Conservation (phyloP, 805 yeast species). For the Spathaspora boniae region DNA sequence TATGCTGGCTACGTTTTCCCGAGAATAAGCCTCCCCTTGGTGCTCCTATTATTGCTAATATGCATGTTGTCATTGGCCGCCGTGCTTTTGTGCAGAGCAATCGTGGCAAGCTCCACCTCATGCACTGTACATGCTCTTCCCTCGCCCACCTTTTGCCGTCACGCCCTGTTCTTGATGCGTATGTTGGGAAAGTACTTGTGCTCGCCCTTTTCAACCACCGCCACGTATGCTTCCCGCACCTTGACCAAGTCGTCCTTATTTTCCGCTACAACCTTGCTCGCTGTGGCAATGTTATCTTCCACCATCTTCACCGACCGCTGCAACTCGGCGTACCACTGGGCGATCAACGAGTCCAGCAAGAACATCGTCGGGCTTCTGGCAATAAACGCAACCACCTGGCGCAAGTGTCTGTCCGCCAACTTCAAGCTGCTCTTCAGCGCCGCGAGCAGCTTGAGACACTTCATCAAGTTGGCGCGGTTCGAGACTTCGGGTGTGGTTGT, state of each 20-base stretch:
- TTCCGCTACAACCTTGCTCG: conserved; percentile 5
- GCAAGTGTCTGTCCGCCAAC: not conserved
- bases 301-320: conserved; percentile 16
- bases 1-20: too few species aligned
- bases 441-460: conserved; percentile 8
- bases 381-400: conserved; percentile 3
- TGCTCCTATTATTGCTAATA: too few species aligned
- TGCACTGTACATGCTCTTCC: too few species aligned
- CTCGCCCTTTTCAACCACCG: conserved; percentile 14
- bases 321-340: conserved; percentile 19
- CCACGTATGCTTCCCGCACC: conserved; percentile 6
- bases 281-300: conserved; percentile 5
- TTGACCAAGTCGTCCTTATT: conserved; percentile 7
- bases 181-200: conserved; percentile 26
- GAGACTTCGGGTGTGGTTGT: conserved; percentile 5
- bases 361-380: conserved; percentile 7
- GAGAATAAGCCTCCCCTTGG: too few species aligned
- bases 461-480: conserved; percentile 5
- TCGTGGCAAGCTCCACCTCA: too few species aligned
- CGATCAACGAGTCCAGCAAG: conserved; percentile 4
- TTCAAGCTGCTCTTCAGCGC: conserved; percentile 2
- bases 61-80: too few species aligned
- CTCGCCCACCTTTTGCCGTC: too few species aligned
- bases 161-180: too few species aligned
- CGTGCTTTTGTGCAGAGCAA: too few species aligned